Base-by-base conservation (phyloP, 306 rosid genomes). In the Myrica gale region DNA sequence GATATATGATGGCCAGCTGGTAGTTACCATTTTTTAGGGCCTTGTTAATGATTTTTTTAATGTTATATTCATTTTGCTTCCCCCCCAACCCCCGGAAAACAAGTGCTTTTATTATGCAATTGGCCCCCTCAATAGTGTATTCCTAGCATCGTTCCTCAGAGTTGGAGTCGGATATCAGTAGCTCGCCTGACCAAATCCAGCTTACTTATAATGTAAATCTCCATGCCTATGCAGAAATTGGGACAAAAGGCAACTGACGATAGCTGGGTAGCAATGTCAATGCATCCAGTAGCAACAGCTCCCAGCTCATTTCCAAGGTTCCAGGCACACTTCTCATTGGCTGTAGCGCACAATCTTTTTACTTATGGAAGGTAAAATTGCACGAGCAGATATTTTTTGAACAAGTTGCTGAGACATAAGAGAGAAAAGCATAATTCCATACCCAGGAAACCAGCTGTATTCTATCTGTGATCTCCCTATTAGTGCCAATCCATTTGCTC, bases 371-470 rank as follows among this genome's bases (percentile, higher is more conserved):
- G 74, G 54, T 66, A 52, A 82, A 77, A 63, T 63, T 63, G 48
- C 48, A 41, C 11, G 76, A 66, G 63, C 69, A 51, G 44, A 47
- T 58, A 74, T 44, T 60, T 58, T 74, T 58, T 52, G 46, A 68
- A 69, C 44, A 69, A 78, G 63, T 60, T 57, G 58, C 62, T 71
- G 19, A 81, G 75, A 21, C 61, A 17, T 21, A 67, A 75, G 58
- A 32, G 46, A 52, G 76, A 37, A 74, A 73, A 69, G 68, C 63
- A 79, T 55, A 9, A 60, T 47, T 63, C 37, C 97, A 76, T 87
- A 95, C 99, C 99, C 99, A 75, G 99, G 99, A 88, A 95, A 92
- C 99, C 99, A 95, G 82, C 97, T 95, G 84, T 88, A 92, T 74
- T 88, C 90, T 58, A 86, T 84, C 67, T 4, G 72, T 7, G 99